Evolutionary conservation across 257 asterid genomes (phyloP).

Genomic region (Ligustrum vulgare): DNA sequence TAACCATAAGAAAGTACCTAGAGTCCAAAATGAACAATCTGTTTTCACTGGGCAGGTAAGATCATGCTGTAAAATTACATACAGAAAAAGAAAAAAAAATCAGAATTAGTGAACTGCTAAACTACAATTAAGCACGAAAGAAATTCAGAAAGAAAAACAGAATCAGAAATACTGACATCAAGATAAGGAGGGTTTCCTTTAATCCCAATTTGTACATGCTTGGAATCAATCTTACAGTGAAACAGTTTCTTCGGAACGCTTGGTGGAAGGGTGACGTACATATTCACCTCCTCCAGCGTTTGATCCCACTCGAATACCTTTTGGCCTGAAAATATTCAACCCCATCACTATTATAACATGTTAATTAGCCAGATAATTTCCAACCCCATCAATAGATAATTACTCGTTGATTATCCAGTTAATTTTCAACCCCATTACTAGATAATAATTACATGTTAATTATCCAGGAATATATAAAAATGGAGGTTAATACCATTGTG

Average conservation of each 20-base stretch:
- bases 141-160: neutral
- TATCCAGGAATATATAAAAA: neutral
- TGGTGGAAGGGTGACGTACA: conserved; percentile 79
- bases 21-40: conserved; percentile 93
- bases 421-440: neutral
- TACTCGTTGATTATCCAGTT: too few relatives aligned
- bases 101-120: neutral
- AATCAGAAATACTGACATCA: conserved; percentile 41
- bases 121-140: neutral
- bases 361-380: too few relatives aligned
- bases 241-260: conserved; percentile 86
- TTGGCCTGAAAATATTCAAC: conserved; percentile 53
- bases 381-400: too few relatives aligned
- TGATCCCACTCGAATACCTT: conserved; percentile 98
- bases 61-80: conserved; percentile 57
- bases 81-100: neutral
- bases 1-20: conserved; percentile 49
- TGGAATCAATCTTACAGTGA: conserved; percentile 67
- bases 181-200: conserved; percentile 98
- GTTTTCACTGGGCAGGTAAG: conserved; percentile 82
- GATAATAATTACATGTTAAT: neutral
- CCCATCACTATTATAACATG: neutral
- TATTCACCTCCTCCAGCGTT: conserved; percentile 92
- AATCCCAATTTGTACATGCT: conserved; percentile 90
- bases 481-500: conserved; percentile 55